phyloP scores from a whole-genome alignment of 495 filamentous ascomycete species.

The Penicillium taxi region DNA sequence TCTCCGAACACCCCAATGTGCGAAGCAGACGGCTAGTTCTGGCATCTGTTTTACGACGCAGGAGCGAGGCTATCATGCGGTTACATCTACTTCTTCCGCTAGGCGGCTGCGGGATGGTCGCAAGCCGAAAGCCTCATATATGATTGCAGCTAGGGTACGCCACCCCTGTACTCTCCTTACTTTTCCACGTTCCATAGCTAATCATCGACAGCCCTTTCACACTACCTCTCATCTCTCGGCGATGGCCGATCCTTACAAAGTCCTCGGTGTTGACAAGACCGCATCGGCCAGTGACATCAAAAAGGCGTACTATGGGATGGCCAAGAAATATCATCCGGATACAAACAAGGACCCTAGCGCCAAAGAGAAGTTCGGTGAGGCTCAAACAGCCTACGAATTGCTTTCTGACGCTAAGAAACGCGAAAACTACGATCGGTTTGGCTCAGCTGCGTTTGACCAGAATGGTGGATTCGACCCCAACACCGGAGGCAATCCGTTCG shows the following conservation, averaged over 20 bases:
- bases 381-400: constrained; percentile 86
- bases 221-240: constrained; percentile 53
- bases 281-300: constrained; percentile 88
- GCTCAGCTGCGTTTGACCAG: constrained; percentile 81
- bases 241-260: constrained; percentile 73
- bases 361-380: constrained; percentile 89
- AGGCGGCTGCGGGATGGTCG: constrained; percentile 17
- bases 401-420: constrained; percentile 87
- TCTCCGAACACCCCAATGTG: constrained; percentile 32
- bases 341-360: constrained; percentile 89
- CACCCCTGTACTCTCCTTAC: constrained; percentile 10
- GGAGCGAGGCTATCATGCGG: constrained; percentile 24
- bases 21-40: constrained; percentile 22
- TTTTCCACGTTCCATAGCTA: constrained; percentile 4
- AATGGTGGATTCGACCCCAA: constrained; percentile 62
- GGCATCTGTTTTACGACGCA: constrained; percentile 17
- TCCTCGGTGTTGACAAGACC: constrained; percentile 72
- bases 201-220: constrained; percentile 60
- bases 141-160: constrained; percentile 26
- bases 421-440: constrained; percentile 83
- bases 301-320: constrained; percentile 94
- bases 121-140: constrained; percentile 13
- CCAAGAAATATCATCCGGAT: constrained; percentile 98
- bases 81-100: constrained; percentile 15
- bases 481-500: constrained; percentile 59